These are phyloP conservation scores for Saccharata proteae DNA, from an alignment of 2,329 filamentous ascomycete species.

Conservation along the genomic window DNA sequence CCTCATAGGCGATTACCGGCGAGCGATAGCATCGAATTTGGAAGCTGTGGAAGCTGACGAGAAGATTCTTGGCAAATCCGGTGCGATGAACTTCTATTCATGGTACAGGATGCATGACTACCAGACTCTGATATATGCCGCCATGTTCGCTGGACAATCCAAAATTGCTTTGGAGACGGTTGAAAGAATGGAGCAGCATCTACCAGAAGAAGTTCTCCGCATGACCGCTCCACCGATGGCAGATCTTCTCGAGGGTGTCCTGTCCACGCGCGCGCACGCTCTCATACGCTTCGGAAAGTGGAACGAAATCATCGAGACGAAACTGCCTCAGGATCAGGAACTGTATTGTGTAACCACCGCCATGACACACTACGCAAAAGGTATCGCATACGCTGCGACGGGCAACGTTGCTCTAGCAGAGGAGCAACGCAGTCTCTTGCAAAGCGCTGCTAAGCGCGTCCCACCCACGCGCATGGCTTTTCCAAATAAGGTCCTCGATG, in stretches of 20 bases:
- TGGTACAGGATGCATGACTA: constrained; percentile 65
- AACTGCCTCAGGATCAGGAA: constrained; percentile 43
- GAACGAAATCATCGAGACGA: constrained; percentile 49
- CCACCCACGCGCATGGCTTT: constrained; percentile 51
- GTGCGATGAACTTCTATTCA: constrained; percentile 61
- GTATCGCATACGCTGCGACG: constrained; percentile 51
- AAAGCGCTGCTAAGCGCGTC: constrained; percentile 39
- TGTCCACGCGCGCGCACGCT: constrained; percentile 55
- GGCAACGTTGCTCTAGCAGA: constrained; percentile 44
- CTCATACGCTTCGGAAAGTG: constrained; percentile 63
- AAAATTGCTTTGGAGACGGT: constrained; percentile 50
- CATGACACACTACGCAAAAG: constrained; percentile 55
- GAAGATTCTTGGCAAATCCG: constrained; percentile 47
- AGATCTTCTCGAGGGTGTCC: constrained; percentile 63
- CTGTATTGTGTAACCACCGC: constrained; percentile 61
- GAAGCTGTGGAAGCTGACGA: constrained; percentile 57
- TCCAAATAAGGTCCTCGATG: constrained; percentile 53
- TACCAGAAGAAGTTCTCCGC: constrained; percentile 52
- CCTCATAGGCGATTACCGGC: constrained; percentile 57
- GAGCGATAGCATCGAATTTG: constrained; percentile 54
- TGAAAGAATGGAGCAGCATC: constrained; percentile 44
- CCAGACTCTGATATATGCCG: constrained; percentile 64
- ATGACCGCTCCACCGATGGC: constrained; percentile 61
- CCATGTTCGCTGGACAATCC: constrained; percentile 63
- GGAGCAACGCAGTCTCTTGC: constrained; percentile 39